These are phyloP conservation scores for Besnoitia besnoiti DNA, from an alignment of 169 alveolate species.

Conservation along the genomic window DNA sequence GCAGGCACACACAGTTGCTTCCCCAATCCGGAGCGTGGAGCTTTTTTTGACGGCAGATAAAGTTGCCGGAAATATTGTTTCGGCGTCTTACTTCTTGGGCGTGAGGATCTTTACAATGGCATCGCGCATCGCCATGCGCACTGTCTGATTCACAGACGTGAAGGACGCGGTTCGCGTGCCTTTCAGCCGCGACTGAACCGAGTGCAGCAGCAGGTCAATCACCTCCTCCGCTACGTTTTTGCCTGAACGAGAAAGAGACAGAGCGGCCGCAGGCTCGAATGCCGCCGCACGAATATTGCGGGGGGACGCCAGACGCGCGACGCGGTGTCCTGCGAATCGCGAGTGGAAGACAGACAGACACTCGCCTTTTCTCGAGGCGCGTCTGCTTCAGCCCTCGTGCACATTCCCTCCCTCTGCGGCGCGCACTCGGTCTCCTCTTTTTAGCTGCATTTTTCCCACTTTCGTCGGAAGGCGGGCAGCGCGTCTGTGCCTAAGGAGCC, in stretches of 20 bases:
- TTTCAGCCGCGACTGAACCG: constrained; percentile 54
- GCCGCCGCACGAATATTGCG: neutral
- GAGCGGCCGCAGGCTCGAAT: neutral
- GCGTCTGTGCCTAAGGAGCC: neutral
- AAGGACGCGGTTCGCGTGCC: constrained; percentile 72
- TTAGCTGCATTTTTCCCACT: neutral
- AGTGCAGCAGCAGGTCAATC: constrained; percentile 69
- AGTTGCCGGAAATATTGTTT: too few species aligned
- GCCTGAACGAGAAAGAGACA: neutral
- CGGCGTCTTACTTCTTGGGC: constrained; percentile 72
- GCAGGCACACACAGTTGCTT: too few species aligned
- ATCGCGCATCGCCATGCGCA: constrained; percentile 68
- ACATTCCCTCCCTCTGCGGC: too few species aligned
- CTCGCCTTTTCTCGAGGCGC: too few species aligned
- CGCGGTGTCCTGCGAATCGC: neutral
- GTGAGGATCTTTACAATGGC: constrained; percentile 72
- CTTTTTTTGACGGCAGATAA: too few species aligned
- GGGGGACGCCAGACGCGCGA: neutral
- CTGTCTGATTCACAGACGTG: constrained; percentile 72
- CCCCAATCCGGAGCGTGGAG: too few species aligned
- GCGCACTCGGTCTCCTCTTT: too few species aligned
- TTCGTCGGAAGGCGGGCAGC: neutral
- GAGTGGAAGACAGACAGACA: too few species aligned
- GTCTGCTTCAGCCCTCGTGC: too few species aligned
- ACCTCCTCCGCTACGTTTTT: constrained; percentile 76